phyloP scores from a whole-genome alignment of 768 basidiomycete species.

The Pulveroboletus sp. region DNA sequence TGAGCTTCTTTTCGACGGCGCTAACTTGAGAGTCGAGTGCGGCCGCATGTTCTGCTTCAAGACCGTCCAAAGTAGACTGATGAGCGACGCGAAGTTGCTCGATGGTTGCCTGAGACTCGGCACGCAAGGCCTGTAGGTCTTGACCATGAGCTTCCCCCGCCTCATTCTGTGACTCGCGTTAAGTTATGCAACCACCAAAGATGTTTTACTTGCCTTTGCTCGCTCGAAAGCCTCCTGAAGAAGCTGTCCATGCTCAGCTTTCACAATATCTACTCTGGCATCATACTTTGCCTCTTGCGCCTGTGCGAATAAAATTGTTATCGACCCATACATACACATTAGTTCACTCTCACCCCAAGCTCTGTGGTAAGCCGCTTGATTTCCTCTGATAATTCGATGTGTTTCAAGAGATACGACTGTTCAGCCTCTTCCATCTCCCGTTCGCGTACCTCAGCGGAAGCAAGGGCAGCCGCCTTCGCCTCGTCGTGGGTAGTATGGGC shows the following conservation, averaged over 20 bases:
- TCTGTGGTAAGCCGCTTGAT: slow-evolving; percentile 55
- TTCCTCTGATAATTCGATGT: slow-evolving; percentile 53
- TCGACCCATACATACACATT: not conserved
- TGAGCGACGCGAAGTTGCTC: slow-evolving; percentile 69
- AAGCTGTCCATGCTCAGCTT: slow-evolving; percentile 58
- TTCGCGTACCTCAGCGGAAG: slow-evolving; percentile 46
- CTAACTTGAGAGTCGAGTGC: slow-evolving; percentile 55
- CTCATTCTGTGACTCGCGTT: slow-evolving; percentile 49
- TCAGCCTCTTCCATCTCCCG: slow-evolving; percentile 53
- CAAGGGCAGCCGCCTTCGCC: slow-evolving; percentile 41
- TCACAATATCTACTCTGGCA: slow-evolving; percentile 62
- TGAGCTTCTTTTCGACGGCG: slow-evolving; percentile 60
- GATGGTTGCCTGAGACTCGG: slow-evolving; percentile 60
- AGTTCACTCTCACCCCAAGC: slow-evolving; percentile 53
- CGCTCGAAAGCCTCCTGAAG: slow-evolving; percentile 71
- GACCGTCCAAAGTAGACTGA: slow-evolving; percentile 53
- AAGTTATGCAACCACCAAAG: not conserved
- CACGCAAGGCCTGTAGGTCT: slow-evolving; percentile 71
- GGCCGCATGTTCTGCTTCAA: slow-evolving; percentile 65
- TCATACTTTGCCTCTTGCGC: slow-evolving; percentile 67
- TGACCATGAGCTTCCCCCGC: slow-evolving; percentile 66
- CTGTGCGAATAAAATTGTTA: slow-evolving; percentile 36
- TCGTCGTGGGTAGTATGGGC: slow-evolving; percentile 49
- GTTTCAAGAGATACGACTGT: slow-evolving; percentile 44
- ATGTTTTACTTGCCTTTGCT: slow-evolving; percentile 57